A percentile compares a stretch with the other conserved stretches of the same genome.
Conservation (phyloP, 768 basidiomycete genomes). For the Psilocybe tampanensis region DNA sequence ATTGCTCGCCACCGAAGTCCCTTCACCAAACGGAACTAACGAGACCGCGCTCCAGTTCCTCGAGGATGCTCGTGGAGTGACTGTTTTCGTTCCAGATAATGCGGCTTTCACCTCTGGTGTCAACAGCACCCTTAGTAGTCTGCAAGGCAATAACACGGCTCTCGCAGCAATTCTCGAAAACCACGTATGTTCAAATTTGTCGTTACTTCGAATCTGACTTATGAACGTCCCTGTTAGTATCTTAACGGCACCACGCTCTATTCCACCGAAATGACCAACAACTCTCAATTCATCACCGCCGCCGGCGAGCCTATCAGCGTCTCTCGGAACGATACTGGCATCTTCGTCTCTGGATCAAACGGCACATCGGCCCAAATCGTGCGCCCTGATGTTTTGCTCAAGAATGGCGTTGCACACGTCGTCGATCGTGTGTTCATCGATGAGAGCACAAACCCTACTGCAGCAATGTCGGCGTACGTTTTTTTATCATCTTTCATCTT, state of each 20-base stretch:
- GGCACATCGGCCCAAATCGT: slow-evolving; percentile 44
- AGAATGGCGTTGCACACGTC: slow-evolving; percentile 73
- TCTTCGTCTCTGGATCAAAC: slow-evolving; percentile 48
- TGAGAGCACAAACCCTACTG: slow-evolving; percentile 38
- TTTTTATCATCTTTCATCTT: background rate
- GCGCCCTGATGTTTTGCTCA: slow-evolving; percentile 57
- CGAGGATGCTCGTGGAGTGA: slow-evolving; percentile 51
- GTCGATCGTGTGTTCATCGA: slow-evolving; percentile 57
- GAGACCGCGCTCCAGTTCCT: slow-evolving; percentile 37
- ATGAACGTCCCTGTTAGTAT: slow-evolving; percentile 34
- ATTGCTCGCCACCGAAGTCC: slow-evolving; percentile 24
- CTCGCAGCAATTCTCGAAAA: slow-evolving; percentile 52
- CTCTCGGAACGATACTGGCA: slow-evolving; percentile 55
- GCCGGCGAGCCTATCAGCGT: slow-evolving; percentile 58
- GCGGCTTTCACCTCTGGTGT: slow-evolving; percentile 44
- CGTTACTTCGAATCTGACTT: background rate
- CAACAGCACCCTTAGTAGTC: slow-evolving; percentile 31
- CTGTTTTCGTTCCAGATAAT: slow-evolving; percentile 68
- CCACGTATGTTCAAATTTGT: slow-evolving; percentile 48
- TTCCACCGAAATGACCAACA: slow-evolving; percentile 48
- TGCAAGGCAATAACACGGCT: slow-evolving; percentile 46
- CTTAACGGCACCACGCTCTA: slow-evolving; percentile 74
- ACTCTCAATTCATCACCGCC: slow-evolving; percentile 48
- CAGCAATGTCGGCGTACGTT: slow-evolving; percentile 58
- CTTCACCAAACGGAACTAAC: slow-evolving; percentile 31